Evolutionary conservation across 2,329 filamentous ascomycete genomes (phyloP).

Genomic region (Beauveria scarabaeidicola): DNA sequence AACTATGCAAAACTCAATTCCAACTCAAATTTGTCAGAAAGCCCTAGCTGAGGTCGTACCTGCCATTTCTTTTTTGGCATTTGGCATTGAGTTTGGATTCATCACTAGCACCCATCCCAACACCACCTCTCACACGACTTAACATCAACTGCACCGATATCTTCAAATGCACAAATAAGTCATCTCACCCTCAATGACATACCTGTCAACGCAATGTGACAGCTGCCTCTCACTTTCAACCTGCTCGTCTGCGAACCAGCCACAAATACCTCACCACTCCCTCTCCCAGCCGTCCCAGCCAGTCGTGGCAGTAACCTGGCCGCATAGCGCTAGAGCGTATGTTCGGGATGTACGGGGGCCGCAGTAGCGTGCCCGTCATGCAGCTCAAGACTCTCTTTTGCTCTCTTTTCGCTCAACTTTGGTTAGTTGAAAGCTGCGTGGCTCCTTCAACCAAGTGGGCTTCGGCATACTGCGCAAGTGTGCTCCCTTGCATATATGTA

Average conservation of each 20-base stretch:
- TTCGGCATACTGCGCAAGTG: neutral
- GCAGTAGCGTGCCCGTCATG: neutral
- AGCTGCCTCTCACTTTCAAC: neutral
- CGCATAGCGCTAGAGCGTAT: neutral
- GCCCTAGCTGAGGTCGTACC: neutral
- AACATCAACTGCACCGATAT: neutral
- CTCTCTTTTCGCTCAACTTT: neutral
- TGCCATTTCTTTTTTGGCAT: neutral
- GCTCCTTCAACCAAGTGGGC: neutral
- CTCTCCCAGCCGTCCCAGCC: neutral
- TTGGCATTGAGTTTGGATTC: neutral
- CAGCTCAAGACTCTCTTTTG: neutral
- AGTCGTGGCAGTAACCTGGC: neutral
- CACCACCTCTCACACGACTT: neutral
- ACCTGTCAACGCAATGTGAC: neutral
- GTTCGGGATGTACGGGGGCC: neutral
- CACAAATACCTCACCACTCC: neutral
- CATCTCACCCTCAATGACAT: neutral
- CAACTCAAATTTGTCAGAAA: neutral
- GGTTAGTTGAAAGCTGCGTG: too few species aligned
- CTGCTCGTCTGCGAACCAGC: neutral
- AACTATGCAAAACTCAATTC: neutral
- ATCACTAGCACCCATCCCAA: neutral
- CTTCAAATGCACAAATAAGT: neutral
- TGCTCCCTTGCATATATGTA: neutral